Base-by-base conservation (phyloP, 805 yeast species). In the Kuraishia capsulata region DNA sequence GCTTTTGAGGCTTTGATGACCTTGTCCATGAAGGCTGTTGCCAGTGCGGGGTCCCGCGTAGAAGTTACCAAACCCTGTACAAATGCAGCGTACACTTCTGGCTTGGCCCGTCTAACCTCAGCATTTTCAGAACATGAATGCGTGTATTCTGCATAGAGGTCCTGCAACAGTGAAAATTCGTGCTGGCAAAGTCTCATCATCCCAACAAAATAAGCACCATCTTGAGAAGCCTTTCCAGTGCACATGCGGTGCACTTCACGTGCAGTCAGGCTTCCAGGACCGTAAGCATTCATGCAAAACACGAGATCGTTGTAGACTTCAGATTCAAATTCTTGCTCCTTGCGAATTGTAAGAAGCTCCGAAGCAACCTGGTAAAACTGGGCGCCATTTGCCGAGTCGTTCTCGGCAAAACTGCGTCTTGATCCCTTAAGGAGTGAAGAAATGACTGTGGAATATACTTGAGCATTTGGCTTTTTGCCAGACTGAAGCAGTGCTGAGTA, bases 401-500 rank as follows among this genome's bases (percentile, higher is more conserved):
- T 64, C 9, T 44, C 50, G 33, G 52, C 54, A 43, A 51, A 64
- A 17, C 71, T 73, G 40, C 50, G 44, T 30, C 68, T 58, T 2
- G 78, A 58, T 4, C 79, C 77, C 30, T 60, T 57, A 38, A 81
- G 61, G 20, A 82, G 61, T 23, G 72, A 67, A 18, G 59, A 56
- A 34, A 82, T 60, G 4, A 73, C 68, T 3, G 72, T 53, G 47
- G 71, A 62, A 54, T 74, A 81, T 5, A 84, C 79, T 16, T 61
- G 62, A 31, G 53, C 49, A 20, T 69, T 64, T 14, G 92, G 92
- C 51, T 73, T 78, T 30, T 74, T 42, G 43, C 63, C 65, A 45
- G 67, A 64, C 19, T 71, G 51, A 29, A 82, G 62, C 52, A 81
- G 59, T 48, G 80, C 88, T 37, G 82, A 83, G 51, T 82, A 82